These are phyloP conservation scores for Psophocarpus tetragonolobus DNA, from an alignment of 306 rosid genomes.

Conservation along the genomic window DNA sequence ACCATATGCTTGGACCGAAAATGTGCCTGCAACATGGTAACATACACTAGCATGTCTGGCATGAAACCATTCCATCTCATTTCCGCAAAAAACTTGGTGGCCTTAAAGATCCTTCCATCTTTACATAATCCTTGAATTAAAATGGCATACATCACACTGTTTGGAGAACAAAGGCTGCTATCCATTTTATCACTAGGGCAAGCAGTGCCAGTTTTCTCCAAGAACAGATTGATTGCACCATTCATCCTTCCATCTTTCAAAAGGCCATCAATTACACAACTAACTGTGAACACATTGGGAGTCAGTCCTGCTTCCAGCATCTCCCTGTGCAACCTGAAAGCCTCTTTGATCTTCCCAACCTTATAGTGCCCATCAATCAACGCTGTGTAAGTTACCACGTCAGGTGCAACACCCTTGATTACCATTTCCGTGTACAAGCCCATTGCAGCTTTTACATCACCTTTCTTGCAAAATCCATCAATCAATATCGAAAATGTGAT, in stretches of 20 bases:
- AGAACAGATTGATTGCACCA: slow-evolving; percentile 57
- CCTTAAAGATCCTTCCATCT: slow-evolving; percentile 62
- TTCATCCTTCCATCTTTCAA: slow-evolving; percentile 59
- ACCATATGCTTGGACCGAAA: slow-evolving; percentile 49
- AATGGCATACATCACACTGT: slow-evolving; percentile 53
- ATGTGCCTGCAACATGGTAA: slow-evolving; percentile 54
- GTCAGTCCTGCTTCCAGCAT: slow-evolving; percentile 58
- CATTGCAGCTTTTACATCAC: slow-evolving; percentile 59
- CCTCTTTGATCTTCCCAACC: slow-evolving; percentile 56
- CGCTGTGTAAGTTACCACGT: slow-evolving; percentile 65
- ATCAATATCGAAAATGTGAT: slow-evolving; percentile 64
- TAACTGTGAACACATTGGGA: slow-evolving; percentile 58
- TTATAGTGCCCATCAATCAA: slow-evolving; percentile 73
- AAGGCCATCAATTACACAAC: slow-evolving; percentile 69
- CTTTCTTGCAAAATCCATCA: slow-evolving; percentile 67
- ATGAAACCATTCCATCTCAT: slow-evolving; percentile 60
- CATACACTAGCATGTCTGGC: slow-evolving; percentile 56
- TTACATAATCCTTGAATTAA: slow-evolving; percentile 68
- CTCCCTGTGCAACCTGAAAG: slow-evolving; percentile 51
- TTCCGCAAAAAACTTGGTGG: slow-evolving; percentile 59
- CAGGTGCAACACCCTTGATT: slow-evolving; percentile 60
- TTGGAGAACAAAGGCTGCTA: slow-evolving; percentile 42
- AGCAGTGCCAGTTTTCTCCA: slow-evolving; percentile 43
- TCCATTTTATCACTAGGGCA: slow-evolving; percentile 13
- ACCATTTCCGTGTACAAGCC: slow-evolving; percentile 64